Base-by-base conservation (phyloP, 768 basidiomycete genomes). In the Zangia roseola region DNA sequence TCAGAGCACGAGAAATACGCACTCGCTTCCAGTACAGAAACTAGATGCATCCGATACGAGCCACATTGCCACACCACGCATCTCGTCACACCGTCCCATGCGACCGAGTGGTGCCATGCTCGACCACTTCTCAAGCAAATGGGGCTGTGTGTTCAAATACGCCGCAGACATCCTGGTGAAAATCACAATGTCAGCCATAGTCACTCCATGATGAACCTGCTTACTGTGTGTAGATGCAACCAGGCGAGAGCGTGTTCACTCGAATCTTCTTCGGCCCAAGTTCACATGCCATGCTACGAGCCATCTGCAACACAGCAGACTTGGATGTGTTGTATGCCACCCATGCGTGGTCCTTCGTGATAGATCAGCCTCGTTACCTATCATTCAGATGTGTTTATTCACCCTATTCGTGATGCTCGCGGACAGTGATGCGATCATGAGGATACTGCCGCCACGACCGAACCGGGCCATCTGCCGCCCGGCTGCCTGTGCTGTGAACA, bases 11-110 rank as follows among this genome's bases (percentile, higher is more conserved):
- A 10, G 2, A 2, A 1, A 9, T 3, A 81, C 86, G 45, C 58
- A 89, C 86, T 89, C 87, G 84, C 86, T 88, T 1, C 87, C 86
- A 0, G 88, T 90, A 60, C 85, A 87, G 62, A 84, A 90, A 24
- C 79, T 85, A 5, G 84, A 86, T 40, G 88, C 86, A 50, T 88
- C 86, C 53, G 80, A 82, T 21, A 87, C 82, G 10, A 90, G 69
- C 87, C 87, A 90, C 0, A 78, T 69, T 39, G 80, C 71, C 1
- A 87, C 85, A 1, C 88, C 88, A 1, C 88, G 74, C 60, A 89
- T 58, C 65, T 91, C 88, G 57, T 89, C 86, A 0, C 83, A 78
- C 9, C 83, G 70, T 5, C 88, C 88, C 26, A 91, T 74, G 7
- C 88, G 76, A 2, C 82, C 83, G 55, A 88, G 68, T 1, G 88